phyloP scores from a whole-genome alignment of 148 eudicot species.

The Rhododendron williamsianum region DNA sequence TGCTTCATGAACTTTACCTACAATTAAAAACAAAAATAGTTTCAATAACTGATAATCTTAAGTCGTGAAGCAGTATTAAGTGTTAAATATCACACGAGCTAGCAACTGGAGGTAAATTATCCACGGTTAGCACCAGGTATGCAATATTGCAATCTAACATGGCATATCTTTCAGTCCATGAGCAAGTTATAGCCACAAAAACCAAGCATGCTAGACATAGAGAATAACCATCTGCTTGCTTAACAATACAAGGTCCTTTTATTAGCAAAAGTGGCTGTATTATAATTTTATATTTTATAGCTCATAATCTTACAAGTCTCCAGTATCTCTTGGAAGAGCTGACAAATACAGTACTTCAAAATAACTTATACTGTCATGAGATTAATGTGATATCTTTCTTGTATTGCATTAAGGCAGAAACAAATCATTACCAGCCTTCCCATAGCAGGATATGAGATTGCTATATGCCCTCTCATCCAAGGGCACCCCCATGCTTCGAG shows the following conservation, averaged over 20 bases:
- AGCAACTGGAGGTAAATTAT: neutral
- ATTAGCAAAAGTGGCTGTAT: neutral
- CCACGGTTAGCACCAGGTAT: neutral
- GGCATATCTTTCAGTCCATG: neutral
- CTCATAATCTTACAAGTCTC: neutral
- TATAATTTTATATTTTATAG: neutral
- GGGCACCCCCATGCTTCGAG: constrained; percentile 43
- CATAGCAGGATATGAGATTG: constrained; percentile 67
- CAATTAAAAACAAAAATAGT: constrained; percentile 11
- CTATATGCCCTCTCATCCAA: constrained; percentile 84
- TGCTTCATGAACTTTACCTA: constrained; percentile 75
- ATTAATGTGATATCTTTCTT: neutral
- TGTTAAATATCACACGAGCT: neutral
- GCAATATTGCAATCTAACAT: neutral
- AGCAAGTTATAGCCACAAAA: neutral
- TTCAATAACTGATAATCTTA: neutral
- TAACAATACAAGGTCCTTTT: neutral
- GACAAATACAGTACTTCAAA: neutral
- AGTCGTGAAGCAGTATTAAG: neutral
- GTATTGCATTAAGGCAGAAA: neutral
- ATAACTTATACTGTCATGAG: neutral
- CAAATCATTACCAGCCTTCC: constrained; percentile 59
- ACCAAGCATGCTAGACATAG: neutral
- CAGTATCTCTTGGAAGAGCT: neutral
- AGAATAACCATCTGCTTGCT: neutral